Evolutionary conservation across 1,284 basidiomycete species (phyloP), one percentile per base, ranked within the genome.

Genomic region (Abortiporus biennis): DNA sequence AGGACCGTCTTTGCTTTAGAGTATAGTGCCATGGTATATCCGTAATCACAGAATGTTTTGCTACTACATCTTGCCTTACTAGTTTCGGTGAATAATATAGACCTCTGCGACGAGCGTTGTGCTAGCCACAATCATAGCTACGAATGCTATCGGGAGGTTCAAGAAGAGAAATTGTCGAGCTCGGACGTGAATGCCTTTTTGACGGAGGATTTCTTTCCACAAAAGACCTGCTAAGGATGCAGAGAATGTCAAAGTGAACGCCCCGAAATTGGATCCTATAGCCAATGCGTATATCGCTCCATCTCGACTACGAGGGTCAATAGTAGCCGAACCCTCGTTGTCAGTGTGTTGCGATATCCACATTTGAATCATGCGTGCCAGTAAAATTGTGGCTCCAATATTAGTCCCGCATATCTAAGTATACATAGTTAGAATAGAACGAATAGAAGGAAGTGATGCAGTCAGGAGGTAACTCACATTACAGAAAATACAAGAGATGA

Each of bases 371-470:
- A 82, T 71, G 33, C 81, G 71, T 33, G 81, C 78, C 17, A 97
- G 76, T 21, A 99, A 72, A 56, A 99, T 95, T 0, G 94, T 97
- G 2, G 92, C 89, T 31, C 94, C 95, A 44, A 98, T 97, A 61
- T 97, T 97, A 8, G 94, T 97, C 0, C 93, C 93, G 17, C 88
- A 81, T 37, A 93, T 59, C 75, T 71, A 49, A n/a, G n/a, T n/a
- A n/a, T n/a, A 11, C 22, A 24, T 39, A 37, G 17, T 13, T 37
- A n/a, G n/a, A 34, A 35, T 29, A 29, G 27, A 8, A 29, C 27
- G 15, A 22, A 39, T 29, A 27, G 25, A 29, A 29, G 27, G 12
- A 13, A 30, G 25, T 8, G 27, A 30, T 21, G 15, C 20, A 12
- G 15, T 5, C 8, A 37, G 15, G 5, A 13, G 36, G n/a, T 9